phyloP scores from a whole-genome alignment of 176 grass and related monocot species.

The Ensete ventricosum region DNA sequence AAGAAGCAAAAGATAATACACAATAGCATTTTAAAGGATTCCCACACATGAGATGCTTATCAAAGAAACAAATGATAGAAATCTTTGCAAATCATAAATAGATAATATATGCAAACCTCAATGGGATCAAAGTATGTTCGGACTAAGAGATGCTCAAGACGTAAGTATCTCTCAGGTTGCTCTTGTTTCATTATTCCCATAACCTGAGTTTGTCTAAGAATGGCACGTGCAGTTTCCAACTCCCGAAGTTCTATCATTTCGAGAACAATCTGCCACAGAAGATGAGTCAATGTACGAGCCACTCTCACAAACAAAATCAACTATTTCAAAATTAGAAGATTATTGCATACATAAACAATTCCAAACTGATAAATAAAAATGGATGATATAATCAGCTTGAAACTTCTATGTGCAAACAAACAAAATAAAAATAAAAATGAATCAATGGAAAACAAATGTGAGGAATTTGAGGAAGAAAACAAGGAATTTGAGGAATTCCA shows the following conservation, averaged over 20 bases:
- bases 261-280: slow-evolving; percentile 60
- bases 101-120: slow-evolving; percentile 39
- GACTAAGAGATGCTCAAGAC: slow-evolving; percentile 89
- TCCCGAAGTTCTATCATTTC: slow-evolving; percentile 97
- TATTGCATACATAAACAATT: background rate
- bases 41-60: background rate
- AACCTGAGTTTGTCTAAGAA: slow-evolving; percentile 90
- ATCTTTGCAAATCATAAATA: background rate
- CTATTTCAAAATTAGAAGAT: background rate
- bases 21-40: background rate
- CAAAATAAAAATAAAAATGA: too few species aligned
- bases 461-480: background rate
- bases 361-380: background rate
- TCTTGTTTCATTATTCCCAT: slow-evolving; percentile 99
- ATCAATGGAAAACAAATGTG: too few species aligned
- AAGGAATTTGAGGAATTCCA: background rate
- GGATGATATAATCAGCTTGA: background rate
- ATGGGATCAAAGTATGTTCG: slow-evolving; percentile 86
- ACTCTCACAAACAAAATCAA: background rate
- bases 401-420: background rate
- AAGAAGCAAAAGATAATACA: background rate
- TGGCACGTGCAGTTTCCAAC: slow-evolving; percentile 76
- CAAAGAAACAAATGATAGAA: background rate
- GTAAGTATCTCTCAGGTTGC: slow-evolving; percentile 87
- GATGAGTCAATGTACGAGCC: background rate